phyloP scores from a whole-genome alignment of 106 monocot species.

The Phalaenopsis equestris region DNA sequence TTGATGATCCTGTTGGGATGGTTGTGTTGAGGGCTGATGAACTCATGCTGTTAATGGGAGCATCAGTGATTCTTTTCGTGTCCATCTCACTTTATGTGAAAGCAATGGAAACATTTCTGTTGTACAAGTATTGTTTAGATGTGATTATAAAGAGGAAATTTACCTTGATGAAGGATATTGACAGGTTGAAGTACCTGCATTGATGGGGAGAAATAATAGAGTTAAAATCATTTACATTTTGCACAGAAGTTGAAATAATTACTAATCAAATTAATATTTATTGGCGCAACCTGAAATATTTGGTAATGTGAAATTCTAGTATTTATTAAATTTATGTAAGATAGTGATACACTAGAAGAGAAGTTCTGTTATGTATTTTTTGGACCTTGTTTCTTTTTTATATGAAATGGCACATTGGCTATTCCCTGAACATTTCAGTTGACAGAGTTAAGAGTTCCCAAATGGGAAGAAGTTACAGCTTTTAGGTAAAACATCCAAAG shows the following conservation, averaged over 20 bases:
- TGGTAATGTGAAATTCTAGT: background rate
- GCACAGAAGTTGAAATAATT: background rate
- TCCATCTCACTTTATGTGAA: background rate
- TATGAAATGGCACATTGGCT: too few relatives aligned
- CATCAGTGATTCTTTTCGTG: background rate
- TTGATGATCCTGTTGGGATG: conserved; percentile 1
- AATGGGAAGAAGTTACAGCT: too few relatives aligned
- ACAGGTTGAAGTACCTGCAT: conserved; percentile 21
- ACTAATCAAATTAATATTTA: background rate
- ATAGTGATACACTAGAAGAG: too few relatives aligned
- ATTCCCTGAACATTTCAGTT: too few relatives aligned
- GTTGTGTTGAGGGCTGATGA: conserved; percentile 8
- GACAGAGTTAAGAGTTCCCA: too few relatives aligned
- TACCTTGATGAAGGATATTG: conserved; percentile 15
- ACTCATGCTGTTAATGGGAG: conserved; percentile 12
- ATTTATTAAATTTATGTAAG: background rate
- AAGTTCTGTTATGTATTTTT: too few relatives aligned
- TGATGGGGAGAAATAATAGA: background rate
- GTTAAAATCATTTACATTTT: background rate
- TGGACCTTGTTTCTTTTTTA: too few relatives aligned
- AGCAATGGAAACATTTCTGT: background rate
- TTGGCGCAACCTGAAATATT: background rate
- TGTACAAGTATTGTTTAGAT: background rate
- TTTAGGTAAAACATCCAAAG: too few relatives aligned
- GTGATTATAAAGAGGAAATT: background rate